phyloP scores from a whole-genome alignment of 208 protist genomes.

The Herpetomonas samuelpessoai region DNA sequence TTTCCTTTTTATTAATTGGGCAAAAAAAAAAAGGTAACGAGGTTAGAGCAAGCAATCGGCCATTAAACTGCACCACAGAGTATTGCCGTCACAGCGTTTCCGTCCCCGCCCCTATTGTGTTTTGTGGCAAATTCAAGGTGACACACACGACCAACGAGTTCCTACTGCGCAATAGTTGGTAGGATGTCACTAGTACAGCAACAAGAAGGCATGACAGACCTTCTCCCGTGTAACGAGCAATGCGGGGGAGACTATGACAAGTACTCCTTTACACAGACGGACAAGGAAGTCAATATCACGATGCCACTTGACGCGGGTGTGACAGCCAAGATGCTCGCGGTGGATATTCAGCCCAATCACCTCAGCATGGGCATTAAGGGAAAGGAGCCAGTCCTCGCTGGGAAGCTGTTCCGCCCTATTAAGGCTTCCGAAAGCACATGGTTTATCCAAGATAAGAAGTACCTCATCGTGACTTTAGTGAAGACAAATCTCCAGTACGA shows the following conservation, averaged over 20 bases:
- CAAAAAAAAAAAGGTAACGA: no score
- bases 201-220: constrained; percentile 58
- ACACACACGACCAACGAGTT: no score
- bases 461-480: constrained; percentile 59
- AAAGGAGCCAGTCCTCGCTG: constrained; percentile 46
- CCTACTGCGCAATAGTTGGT: not conserved
- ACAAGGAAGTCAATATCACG: constrained; percentile 70
- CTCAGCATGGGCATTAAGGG: constrained; percentile 50
- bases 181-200: constrained; percentile 56
- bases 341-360: constrained; percentile 40
- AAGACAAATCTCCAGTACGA: constrained; percentile 86
- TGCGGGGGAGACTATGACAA: constrained; percentile 77
- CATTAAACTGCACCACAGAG: no score
- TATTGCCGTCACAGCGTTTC: no score
- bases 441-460: constrained; percentile 69
- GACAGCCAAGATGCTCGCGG: constrained; percentile 48
- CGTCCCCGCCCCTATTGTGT: no score
- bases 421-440: constrained; percentile 82
- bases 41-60: no score
- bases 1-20: no score
- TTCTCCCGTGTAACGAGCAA: constrained; percentile 78
- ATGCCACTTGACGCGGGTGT: constrained; percentile 55
- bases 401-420: constrained; percentile 72
- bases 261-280: constrained; percentile 80
- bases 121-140: no score